Evolutionary conservation across 2,329 filamentous ascomycete genomes (phyloP).

Genomic region (Shiraia bambusicola): DNA sequence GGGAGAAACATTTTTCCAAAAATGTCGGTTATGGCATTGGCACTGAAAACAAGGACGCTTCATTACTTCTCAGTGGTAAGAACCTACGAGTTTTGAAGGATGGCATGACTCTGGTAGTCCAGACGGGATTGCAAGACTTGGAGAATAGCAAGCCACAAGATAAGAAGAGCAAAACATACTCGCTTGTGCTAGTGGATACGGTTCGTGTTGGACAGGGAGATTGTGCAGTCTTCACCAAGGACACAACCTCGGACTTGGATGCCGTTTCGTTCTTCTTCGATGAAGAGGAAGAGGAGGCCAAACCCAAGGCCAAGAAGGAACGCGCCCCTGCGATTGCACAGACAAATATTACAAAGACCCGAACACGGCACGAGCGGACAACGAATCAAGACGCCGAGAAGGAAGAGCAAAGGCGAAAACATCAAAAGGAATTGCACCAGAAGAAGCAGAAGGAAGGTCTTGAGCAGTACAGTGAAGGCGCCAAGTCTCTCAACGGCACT

Average conservation of each 20-base stretch:
- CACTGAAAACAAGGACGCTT: constrained; percentile 83
- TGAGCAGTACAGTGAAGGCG: constrained; percentile 81
- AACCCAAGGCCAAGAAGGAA: constrained; percentile 83
- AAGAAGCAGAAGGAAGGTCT: constrained; percentile 92
- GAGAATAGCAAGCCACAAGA: constrained; percentile 85
- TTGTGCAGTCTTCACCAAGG: constrained; percentile 86
- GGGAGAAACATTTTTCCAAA: constrained; percentile 93
- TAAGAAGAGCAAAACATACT: constrained; percentile 86
- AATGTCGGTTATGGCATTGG: constrained; percentile 91
- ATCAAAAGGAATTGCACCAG: constrained; percentile 83
- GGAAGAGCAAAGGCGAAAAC: constrained; percentile 81
- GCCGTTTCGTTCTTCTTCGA: constrained; percentile 99
- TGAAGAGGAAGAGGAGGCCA: constrained; percentile 84
- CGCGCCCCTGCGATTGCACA: constrained; percentile 84
- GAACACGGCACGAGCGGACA: constrained; percentile 86
- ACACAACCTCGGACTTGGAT: constrained; percentile 87
- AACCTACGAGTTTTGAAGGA: constrained; percentile 82
- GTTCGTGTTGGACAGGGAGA: constrained; percentile 81
- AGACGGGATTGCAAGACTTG: constrained; percentile 86
- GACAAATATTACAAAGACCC: constrained; percentile 93
- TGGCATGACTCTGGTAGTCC: constrained; percentile 93
- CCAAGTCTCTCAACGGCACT: constrained; percentile 80
- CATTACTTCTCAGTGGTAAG: constrained; percentile 83
- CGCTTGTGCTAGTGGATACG: constrained; percentile 87
- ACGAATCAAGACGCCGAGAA: constrained; percentile 86